Percentiles rank a stretch among this genome's conserved stretches.
phyloP scores from a whole-genome alignment of 2,329 filamentous ascomycete genomes.

The Albophoma yamanashiensis region DNA sequence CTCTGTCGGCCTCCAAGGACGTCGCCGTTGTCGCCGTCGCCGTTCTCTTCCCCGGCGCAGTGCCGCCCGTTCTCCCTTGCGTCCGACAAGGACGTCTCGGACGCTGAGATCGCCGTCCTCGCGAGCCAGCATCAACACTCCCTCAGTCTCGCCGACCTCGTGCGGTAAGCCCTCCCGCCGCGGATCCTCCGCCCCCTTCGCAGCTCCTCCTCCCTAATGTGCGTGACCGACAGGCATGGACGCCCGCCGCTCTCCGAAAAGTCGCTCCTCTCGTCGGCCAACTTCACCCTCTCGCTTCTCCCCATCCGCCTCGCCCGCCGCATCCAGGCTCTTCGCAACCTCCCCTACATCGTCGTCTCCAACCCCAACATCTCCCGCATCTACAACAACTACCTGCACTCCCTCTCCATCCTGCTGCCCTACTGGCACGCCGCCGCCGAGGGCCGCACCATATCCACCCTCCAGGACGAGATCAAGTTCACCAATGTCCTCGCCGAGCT shows the following conservation, averaged over 20 bases:
- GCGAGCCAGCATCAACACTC: constrained; percentile 70
- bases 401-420: constrained; percentile 78
- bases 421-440: constrained; percentile 48
- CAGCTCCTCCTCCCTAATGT: neutral
- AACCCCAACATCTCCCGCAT: constrained; percentile 92
- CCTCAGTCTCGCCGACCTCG: constrained; percentile 76
- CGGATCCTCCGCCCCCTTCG: neutral
- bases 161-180: constrained; percentile 50
- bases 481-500: constrained; percentile 88
- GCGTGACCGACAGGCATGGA: constrained; percentile 46
- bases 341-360: constrained; percentile 97
- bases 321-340: constrained; percentile 83
- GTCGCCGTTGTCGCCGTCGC: too few species aligned
- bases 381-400: constrained; percentile 93
- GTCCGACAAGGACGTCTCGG: constrained; percentile 32
- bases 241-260: constrained; percentile 72
- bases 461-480: constrained; percentile 84
- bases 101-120: constrained; percentile 69
- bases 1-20: neutral
- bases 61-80: neutral
- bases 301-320: constrained; percentile 88
- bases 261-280: constrained; percentile 79
- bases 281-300: constrained; percentile 88
- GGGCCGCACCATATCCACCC: constrained; percentile 35
- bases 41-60: neutral